Evolutionary conservation across 2,329 filamentous ascomycete genomes (phyloP).

Genomic region (Hymenotorrendiella dingleyae): DNA sequence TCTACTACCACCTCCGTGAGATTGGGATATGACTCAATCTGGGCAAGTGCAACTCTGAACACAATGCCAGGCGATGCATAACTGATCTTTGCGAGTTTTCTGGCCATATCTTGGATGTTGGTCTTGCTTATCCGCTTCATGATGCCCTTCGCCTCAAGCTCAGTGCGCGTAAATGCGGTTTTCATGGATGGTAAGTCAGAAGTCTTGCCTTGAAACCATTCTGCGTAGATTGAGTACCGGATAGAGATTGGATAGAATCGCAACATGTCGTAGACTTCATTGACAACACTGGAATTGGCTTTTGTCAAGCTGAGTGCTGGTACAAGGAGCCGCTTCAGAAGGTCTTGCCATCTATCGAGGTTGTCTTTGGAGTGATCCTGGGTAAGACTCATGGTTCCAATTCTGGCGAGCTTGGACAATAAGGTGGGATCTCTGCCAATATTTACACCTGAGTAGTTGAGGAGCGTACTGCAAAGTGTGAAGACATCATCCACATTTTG

Average conservation of each 20-base stretch:
- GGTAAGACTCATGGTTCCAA: conserved; percentile 69
- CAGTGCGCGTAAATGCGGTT: conserved; percentile 69
- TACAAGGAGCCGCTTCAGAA: conserved; percentile 78
- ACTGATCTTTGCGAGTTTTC: conserved; percentile 85
- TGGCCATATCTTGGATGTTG: conserved; percentile 80
- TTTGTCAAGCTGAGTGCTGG: conserved; percentile 83
- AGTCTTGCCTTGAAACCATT: conserved; percentile 80
- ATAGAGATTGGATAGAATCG: conserved; percentile 69
- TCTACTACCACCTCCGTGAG: conserved; percentile 92
- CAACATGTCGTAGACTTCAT: conserved; percentile 80
- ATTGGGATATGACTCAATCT: conserved; percentile 92
- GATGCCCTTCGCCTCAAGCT: conserved; percentile 73
- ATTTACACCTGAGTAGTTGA: conserved; percentile 81
- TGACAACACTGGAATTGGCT: conserved; percentile 75
- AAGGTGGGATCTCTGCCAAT: conserved; percentile 79
- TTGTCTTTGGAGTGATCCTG: conserved; percentile 68
- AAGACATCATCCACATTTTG: conserved; percentile 89
- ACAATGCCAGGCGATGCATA: conserved; percentile 87
- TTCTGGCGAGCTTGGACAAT: conserved; percentile 75
- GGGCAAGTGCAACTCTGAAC: conserved; percentile 80
- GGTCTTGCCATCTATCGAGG: conserved; percentile 71
- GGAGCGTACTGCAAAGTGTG: conserved; percentile 72
- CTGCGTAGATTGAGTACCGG: conserved; percentile 84
- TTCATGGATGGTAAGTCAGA: conserved; percentile 74
- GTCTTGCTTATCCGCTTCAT: conserved; percentile 87